A percentile compares a stretch with the other conserved stretches of the same genome.
phyloP scores from a whole-genome alignment of 2,329 filamentous ascomycete species.

The Tolypocladium amazonense region DNA sequence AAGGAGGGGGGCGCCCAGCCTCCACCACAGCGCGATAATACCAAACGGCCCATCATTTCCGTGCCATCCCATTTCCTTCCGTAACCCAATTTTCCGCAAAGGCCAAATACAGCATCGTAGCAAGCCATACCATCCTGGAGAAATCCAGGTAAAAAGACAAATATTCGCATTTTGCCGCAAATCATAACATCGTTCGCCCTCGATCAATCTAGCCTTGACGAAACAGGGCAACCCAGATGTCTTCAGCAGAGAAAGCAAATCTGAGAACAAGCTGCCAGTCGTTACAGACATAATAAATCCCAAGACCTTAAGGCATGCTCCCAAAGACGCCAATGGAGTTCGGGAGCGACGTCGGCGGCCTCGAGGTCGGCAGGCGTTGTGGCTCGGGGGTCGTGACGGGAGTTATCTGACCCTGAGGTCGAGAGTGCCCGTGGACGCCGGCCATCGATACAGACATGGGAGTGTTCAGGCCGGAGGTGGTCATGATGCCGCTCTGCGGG shows the following conservation, averaged over 20 bases:
- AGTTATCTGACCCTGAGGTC: not conserved
- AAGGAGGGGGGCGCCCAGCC: not conserved
- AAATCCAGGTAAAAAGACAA: not conserved
- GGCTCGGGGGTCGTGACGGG: not conserved
- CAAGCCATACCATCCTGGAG: not conserved
- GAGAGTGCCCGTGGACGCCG: not conserved
- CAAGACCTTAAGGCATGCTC: not conserved
- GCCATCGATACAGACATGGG: conserved; percentile 3
- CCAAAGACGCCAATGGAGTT: not conserved
- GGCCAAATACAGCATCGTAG: not conserved
- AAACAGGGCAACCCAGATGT: not conserved
- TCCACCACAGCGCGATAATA: not conserved
- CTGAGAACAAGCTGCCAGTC: not conserved
- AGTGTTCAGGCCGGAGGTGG: conserved; percentile 7
- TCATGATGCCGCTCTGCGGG: conserved; percentile 12
- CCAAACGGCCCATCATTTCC: not conserved
- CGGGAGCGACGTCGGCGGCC: not conserved
- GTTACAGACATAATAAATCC: too few relatives aligned
- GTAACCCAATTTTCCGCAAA: not conserved
- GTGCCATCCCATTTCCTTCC: not conserved
- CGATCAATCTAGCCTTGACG: not conserved
- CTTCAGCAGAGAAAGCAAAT: not conserved
- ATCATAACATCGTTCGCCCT: not conserved
- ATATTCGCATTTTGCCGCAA: not conserved
- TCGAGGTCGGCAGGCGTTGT: not conserved